Evolutionary conservation across 768 basidiomycete genomes (phyloP), one percentile per base, ranked within the genome.

Genomic region (Tricholoma sp.): DNA sequence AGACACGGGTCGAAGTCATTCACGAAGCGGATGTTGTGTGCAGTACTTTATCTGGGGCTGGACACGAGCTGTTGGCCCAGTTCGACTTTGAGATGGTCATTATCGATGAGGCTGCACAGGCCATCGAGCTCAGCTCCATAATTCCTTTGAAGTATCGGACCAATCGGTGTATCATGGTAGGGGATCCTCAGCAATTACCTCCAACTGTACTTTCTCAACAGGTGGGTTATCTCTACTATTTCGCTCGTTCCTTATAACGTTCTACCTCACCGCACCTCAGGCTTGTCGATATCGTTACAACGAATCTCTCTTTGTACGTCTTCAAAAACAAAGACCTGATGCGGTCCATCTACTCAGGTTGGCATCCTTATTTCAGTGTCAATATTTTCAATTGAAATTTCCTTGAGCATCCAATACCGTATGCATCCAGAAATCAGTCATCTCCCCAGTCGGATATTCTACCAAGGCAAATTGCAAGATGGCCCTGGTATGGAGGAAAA

Each of bases 31-130:
- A 98, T 66, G 87, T 99, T 45, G 89, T 99, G 52, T 99, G 97
- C 68, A 80, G 86, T 39, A 99, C 97, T 0, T 78, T 99, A 18
- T 93, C 96, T 6, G 96, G 96, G 31, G 81, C 96, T 16, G 97
- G 95, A 4, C 91, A 97, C 61, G 95, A 97, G 14, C 80, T 81
- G 49, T 77, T 99, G 41, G 84, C 89, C 56, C 77, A 81, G 34
- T 82, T 91, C 60, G 89, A 95, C 52, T 98, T 98, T 67, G 95
- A 97, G 63, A 91, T 96, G 73, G 82, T 99, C 63, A 86, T 99
- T 69, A 96, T 99, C 58, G 97, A 99, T 66, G 97, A 99, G 71
- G 97, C 97, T 1, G 96, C 96, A 0, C 97, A 99, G 71, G 88
- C 95, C 14, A 89, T 98, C 49, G 97, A 99, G 71, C 79, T 98